phyloP scores from a whole-genome alignment of 148 eudicot genomes.

The Amaranthus cruentus region DNA sequence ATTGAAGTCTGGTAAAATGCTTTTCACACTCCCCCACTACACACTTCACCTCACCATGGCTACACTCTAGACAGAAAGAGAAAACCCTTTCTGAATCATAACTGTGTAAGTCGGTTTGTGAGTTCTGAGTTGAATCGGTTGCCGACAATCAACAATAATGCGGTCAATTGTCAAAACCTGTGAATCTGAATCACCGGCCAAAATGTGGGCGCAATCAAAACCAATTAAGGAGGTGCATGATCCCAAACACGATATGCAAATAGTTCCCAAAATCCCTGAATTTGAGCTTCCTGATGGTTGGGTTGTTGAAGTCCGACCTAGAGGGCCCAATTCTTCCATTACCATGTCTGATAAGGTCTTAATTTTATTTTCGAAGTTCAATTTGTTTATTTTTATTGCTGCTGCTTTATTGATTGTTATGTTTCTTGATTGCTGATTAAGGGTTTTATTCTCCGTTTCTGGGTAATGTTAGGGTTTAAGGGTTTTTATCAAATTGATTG shows the following conservation, averaged over 20 bases:
- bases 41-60: neutral
- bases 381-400: neutral
- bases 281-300: slow-evolving; percentile 68
- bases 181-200: neutral
- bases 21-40: neutral
- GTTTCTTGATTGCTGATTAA: neutral
- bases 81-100: neutral
- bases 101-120: neutral
- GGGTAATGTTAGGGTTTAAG: neutral
- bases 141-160: slow-evolving; percentile 7
- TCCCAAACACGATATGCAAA: slow-evolving; percentile 29
- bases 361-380: neutral
- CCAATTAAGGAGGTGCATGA: neutral
- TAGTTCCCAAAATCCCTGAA: slow-evolving; percentile 22
- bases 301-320: slow-evolving; percentile 65
- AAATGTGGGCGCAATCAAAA: slow-evolving; percentile 1
- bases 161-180: neutral
- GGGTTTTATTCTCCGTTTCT: neutral
- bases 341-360: slow-evolving; percentile 44
- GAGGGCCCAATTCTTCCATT: slow-evolving; percentile 27
- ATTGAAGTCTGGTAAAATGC: neutral
- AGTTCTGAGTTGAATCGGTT: neutral
- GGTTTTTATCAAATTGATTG: neutral
- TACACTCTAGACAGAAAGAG: neutral
- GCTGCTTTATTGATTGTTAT: neutral